Conservation (phyloP, 495 filamentous ascomycete genomes). For the Neurospora sp. region DNA sequence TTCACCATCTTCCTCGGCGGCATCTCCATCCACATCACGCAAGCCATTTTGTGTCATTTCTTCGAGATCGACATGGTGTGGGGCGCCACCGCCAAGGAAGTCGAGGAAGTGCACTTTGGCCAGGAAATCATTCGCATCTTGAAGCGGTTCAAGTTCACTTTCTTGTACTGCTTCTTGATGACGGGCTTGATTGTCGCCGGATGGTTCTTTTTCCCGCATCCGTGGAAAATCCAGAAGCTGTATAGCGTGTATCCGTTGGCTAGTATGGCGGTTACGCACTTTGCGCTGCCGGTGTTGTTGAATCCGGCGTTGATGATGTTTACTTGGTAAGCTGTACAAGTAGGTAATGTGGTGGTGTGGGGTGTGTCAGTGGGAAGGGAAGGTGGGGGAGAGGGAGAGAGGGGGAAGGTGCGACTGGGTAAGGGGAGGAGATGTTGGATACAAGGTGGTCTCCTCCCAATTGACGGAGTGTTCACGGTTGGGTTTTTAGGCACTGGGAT, state of each 20-base stretch:
- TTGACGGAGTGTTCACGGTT: neutral
- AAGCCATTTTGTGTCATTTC: slow-evolving; percentile 51
- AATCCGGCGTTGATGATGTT: slow-evolving; percentile 61
- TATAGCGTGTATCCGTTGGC: slow-evolving; percentile 49
- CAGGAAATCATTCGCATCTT: slow-evolving; percentile 48
- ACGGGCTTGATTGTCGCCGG: slow-evolving; percentile 39
- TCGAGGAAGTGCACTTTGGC: slow-evolving; percentile 49
- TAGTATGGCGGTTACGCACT: slow-evolving; percentile 43
- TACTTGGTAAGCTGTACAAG: slow-evolving; percentile 37
- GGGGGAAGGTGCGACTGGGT: neutral
- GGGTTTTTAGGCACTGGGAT: neutral
- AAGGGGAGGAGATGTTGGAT: neutral
- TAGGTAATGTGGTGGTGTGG: slow-evolving; percentile 9
- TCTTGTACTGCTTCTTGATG: slow-evolving; percentile 40
- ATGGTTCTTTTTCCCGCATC: slow-evolving; percentile 32
- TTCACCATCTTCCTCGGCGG: slow-evolving; percentile 54
- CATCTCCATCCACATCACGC: slow-evolving; percentile 52
- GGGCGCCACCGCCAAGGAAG: slow-evolving; percentile 55
- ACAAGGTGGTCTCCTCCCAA: neutral
- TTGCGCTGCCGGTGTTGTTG: slow-evolving; percentile 49
- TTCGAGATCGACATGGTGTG: slow-evolving; percentile 54
- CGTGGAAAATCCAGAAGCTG: slow-evolving; percentile 48
- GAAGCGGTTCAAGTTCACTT: slow-evolving; percentile 49
- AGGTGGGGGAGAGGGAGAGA: neutral
- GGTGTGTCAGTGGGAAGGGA: neutral